Base-by-base conservation (phyloP, 768 basidiomycete species). In the Psilocybe tampanensis region DNA sequence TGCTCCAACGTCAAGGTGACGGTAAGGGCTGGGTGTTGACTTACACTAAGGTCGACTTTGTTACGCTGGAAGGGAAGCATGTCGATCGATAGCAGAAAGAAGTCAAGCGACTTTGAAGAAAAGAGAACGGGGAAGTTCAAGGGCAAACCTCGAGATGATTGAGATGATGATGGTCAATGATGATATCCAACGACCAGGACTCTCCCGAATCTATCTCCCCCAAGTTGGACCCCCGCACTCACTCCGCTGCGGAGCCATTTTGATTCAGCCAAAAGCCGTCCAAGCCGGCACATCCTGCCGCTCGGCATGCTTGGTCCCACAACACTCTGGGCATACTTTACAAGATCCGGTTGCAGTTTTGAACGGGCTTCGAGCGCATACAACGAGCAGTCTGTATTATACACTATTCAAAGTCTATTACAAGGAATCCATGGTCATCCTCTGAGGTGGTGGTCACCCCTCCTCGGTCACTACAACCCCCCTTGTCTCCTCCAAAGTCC, bases 11-110 rank as follows among this genome's bases (percentile, higher is more conserved):
- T n/a, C n/a, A n/a, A n/a, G n/a, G n/a, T n/a, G n/a, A n/a, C n/a
- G n/a, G n/a, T n/a, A n/a, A n/a, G n/a, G n/a, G n/a, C n/a, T n/a
- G n/a, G n/a, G 11, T 53, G 39, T 34, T 43, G 26, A 75, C 91
- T 69, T 68, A 95, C 95, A 75, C 89, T 93, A 75, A 96, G 82
- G 79, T 97, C 95, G 76, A 96, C 81, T 82, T 97, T 96, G 77
- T 95, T 94, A 73, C 89, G 89, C 75, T 82, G 84, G 58, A 80
- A 79, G 47, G 92, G 90, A 52, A 86, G 83, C 90, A 94, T 93
- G 55, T 44, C 60, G 56, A 64, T 64, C 64, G 63, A 56, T 63
- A 60, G 58, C 58, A 56, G 56, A 44, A 56, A 60, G 34, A 50
- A 61, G 56, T 39, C 36, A n/a, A 61, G 62, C 54, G 63, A 56